Evolutionary conservation across 345 rosid genomes (phyloP).

Genomic region (Eucalyptus microcorys): DNA sequence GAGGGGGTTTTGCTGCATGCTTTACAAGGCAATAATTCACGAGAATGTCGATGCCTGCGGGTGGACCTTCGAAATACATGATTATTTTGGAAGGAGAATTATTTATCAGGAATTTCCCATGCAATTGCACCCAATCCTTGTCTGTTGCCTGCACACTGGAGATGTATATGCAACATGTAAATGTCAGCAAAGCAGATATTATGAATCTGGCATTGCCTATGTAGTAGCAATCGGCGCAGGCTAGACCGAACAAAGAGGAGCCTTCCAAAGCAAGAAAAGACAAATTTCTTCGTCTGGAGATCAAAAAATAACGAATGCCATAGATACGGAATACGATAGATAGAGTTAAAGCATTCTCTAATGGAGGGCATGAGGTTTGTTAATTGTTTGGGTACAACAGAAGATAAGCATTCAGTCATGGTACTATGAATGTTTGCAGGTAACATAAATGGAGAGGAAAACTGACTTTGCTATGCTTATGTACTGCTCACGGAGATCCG

Average conservation of each 20-base stretch:
- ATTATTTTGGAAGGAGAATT: constrained; percentile 64
- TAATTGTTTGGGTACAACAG: neutral
- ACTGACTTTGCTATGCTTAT: constrained; percentile 72
- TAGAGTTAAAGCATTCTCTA: neutral
- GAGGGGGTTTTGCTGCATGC: constrained; percentile 61
- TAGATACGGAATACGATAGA: neutral
- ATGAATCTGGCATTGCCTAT: neutral
- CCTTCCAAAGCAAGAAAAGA: neutral
- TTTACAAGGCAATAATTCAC: constrained; percentile 54
- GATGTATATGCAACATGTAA: neutral
- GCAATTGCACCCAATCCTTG: constrained; percentile 63
- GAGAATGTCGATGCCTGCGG: constrained; percentile 79
- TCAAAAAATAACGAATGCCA: neutral
- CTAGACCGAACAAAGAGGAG: neutral
- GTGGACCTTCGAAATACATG: constrained; percentile 88
- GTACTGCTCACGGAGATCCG: constrained; percentile 64
- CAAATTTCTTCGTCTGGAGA: neutral
- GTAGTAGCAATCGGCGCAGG: neutral
- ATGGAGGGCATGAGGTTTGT: neutral
- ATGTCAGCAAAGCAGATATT: neutral
- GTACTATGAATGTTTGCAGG: neutral
- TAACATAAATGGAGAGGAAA: neutral
- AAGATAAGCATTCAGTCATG: neutral
- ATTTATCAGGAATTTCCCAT: constrained; percentile 85
- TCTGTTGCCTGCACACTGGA: constrained; percentile 67